phyloP scores from a whole-genome alignment of 2,329 filamentous ascomycete genomes.

The Xylariaceae sp. region DNA sequence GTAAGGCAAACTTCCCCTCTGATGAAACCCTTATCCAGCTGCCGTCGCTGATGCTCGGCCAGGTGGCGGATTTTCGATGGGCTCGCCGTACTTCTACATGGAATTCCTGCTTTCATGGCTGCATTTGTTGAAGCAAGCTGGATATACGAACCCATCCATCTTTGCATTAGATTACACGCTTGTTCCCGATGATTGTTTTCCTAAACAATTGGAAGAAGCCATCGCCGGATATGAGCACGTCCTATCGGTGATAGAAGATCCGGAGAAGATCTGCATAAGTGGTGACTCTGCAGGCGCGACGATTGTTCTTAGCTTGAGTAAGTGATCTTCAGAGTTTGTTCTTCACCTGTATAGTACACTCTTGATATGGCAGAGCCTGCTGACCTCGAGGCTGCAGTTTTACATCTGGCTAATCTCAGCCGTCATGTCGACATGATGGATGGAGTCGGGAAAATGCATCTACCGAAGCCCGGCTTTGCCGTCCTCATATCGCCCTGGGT shows the following conservation, averaged over 20 bases:
- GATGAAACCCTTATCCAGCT: not conserved
- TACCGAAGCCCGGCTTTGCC: slow-evolving; percentile 47
- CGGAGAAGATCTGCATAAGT: slow-evolving; percentile 61
- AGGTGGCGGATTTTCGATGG: slow-evolving; percentile 81
- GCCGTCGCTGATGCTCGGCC: slow-evolving; percentile 18
- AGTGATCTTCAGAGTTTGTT: not conserved
- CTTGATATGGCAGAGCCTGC: not conserved
- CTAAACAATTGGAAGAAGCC: slow-evolving; percentile 66
- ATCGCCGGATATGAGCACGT: slow-evolving; percentile 67
- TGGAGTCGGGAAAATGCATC: slow-evolving; percentile 33
- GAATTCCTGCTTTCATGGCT: slow-evolving; percentile 76
- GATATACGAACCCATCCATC: slow-evolving; percentile 70
- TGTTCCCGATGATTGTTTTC: slow-evolving; percentile 68
- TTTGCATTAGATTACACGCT: slow-evolving; percentile 78
- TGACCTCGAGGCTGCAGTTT: slow-evolving; percentile 37
- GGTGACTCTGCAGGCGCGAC: slow-evolving; percentile 79
- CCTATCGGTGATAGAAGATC: slow-evolving; percentile 51
- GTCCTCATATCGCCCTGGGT: slow-evolving; percentile 78
- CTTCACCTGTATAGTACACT: not conserved
- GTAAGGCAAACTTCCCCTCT: slow-evolving; percentile 37
- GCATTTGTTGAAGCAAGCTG: slow-evolving; percentile 55
- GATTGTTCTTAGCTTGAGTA: slow-evolving; percentile 60
- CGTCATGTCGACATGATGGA: slow-evolving; percentile 26
- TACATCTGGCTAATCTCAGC: slow-evolving; percentile 54
- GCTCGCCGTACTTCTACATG: slow-evolving; percentile 75